A percentile compares a stretch with the other conserved stretches of the same genome.
These are phyloP conservation scores for Xylariaceae sp. DNA, from an alignment of 2,329 filamentous ascomycete species.

Conservation along the genomic window DNA sequence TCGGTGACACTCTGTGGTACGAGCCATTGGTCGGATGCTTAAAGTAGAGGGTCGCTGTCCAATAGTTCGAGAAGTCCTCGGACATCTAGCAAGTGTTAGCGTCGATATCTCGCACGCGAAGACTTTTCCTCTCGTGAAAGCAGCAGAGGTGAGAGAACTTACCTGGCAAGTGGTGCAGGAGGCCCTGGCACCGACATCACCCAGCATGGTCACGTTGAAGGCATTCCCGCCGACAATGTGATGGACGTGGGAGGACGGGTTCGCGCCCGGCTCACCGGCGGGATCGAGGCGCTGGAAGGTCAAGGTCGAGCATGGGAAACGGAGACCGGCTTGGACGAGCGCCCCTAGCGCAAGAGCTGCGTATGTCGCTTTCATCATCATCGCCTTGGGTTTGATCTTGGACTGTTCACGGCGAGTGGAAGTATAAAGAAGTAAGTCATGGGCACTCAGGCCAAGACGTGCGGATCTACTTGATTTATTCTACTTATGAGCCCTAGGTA, in stretches of 20 bases:
- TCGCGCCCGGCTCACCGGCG: conserved; percentile 11
- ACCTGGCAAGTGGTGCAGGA: background rate
- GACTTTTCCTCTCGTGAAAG: background rate
- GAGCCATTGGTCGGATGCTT: conserved; percentile 23
- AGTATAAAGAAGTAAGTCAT: no score
- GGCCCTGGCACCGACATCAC: conserved; percentile 6
- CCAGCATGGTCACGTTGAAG: conserved; percentile 13
- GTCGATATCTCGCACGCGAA: background rate
- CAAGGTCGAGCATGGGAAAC: conserved; percentile 14
- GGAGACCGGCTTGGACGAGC: no score
- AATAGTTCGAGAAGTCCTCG: conserved; percentile 23
- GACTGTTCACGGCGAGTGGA: no score
- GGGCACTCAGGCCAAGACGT: no score
- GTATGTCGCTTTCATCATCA: no score
- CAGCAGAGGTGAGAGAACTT: background rate
- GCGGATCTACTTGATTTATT: no score
- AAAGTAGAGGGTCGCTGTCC: conserved; percentile 20
- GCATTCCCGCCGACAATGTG: conserved; percentile 16
- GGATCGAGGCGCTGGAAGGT: conserved; percentile 15
- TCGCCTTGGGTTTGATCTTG: no score
- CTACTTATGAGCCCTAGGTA: no score
- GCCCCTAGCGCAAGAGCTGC: no score
- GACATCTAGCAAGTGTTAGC: conserved; percentile 17
- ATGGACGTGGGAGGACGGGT: conserved; percentile 11
- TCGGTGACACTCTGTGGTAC: conserved; percentile 21